Conservation (phyloP, 768 basidiomycete species). For the Dioszegia crocea region DNA sequence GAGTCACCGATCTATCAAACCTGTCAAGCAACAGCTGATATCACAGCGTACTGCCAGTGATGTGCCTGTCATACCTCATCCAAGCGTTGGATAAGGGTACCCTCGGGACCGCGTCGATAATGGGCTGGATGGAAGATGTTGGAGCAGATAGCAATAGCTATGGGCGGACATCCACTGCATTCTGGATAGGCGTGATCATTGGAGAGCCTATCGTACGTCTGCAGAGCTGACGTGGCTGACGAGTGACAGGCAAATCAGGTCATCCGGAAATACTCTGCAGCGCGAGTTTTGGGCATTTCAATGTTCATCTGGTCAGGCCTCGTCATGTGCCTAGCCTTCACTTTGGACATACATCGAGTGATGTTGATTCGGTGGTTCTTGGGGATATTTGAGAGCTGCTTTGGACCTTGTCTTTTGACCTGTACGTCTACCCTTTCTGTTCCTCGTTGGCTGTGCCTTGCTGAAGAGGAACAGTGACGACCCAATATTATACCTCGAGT, state of each 20-base stretch:
- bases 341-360: conserved; percentile 13
- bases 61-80: conserved; percentile 19
- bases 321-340: conserved; percentile 12
- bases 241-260: conserved; percentile 24
- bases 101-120: conserved; percentile 16
- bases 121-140: conserved; percentile 26
- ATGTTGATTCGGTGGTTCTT: conserved; percentile 8
- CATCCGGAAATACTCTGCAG: conserved; percentile 22
- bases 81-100: conserved; percentile 37
- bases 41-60: conserved; percentile 15
- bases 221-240: not conserved
- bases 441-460: conserved; percentile 38
- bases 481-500: conserved; percentile 16
- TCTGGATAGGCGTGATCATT: conserved; percentile 32
- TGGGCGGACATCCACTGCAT: not conserved
- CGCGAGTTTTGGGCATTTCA: conserved; percentile 8
- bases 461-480: conserved; percentile 53
- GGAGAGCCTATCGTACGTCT: conserved; percentile 29
- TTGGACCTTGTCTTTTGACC: conserved; percentile 14
- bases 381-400: conserved; percentile 18
- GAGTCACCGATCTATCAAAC: no score
- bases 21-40: no score
- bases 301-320: conserved; percentile 9
- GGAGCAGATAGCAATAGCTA: conserved; percentile 11
- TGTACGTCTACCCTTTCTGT: conserved; percentile 2